phyloP scores from a whole-genome alignment of 768 basidiomycete species.

The Kwoniella mangroviensis region DNA sequence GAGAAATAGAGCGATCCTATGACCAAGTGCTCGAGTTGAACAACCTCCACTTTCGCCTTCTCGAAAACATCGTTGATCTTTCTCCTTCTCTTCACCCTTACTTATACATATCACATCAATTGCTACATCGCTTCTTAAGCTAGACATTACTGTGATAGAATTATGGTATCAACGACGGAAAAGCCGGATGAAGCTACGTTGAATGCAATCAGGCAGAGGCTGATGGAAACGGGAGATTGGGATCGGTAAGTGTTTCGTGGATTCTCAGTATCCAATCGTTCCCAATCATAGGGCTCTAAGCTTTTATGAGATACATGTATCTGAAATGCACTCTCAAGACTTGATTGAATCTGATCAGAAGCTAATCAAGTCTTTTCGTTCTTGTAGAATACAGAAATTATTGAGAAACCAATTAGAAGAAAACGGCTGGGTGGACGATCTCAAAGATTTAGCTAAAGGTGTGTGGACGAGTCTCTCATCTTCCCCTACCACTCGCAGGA shows the following conservation, averaged over 20 bases:
- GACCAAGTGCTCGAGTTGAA: background rate
- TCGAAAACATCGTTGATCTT: background rate
- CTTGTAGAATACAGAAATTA: slow-evolving; percentile 37
- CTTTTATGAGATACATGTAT: too few relatives aligned
- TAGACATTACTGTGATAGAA: too few relatives aligned
- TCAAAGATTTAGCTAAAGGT: slow-evolving; percentile 53
- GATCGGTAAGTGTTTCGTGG: slow-evolving; percentile 37
- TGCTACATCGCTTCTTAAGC: too few relatives aligned
- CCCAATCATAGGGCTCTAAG: too few relatives aligned
- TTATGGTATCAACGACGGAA: slow-evolving; percentile 24
- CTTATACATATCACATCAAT: background rate
- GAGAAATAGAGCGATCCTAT: background rate
- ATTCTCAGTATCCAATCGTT: background rate
- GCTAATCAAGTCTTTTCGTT: background rate
- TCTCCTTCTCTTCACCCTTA: background rate
- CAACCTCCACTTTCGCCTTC: slow-evolving; percentile 3
- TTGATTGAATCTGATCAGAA: too few relatives aligned
- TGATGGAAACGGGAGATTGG: slow-evolving; percentile 53
- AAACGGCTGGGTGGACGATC: slow-evolving; percentile 47
- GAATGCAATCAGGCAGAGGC: slow-evolving; percentile 37
- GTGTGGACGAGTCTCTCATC: background rate
- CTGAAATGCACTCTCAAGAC: too few relatives aligned
- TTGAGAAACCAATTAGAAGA: slow-evolving; percentile 39
- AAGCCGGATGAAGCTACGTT: slow-evolving; percentile 33
- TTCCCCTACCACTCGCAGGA: background rate